These are phyloP conservation scores for Saccharomycopsis hybrid DNA, from an alignment of 1,139 yeast genomes.

Conservation along the genomic window DNA sequence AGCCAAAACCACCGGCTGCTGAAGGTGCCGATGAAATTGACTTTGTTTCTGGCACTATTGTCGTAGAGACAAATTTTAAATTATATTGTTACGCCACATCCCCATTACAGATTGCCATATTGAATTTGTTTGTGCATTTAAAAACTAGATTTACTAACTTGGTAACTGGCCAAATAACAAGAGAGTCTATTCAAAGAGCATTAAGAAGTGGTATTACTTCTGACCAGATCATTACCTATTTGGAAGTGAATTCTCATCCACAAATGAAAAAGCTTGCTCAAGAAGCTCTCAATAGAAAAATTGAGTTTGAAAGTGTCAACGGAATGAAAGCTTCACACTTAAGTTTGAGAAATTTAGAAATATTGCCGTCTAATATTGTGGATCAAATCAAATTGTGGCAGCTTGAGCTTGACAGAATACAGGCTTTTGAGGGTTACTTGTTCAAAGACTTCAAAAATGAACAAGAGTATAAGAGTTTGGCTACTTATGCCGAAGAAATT, in stretches of 20 bases:
- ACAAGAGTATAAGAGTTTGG: slow-evolving; percentile 67
- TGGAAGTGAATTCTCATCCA: slow-evolving; percentile 91
- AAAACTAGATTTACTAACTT: slow-evolving; percentile 82
- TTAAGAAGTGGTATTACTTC: slow-evolving; percentile 87
- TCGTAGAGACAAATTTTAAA: slow-evolving; percentile 90
- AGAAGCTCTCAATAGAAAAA: slow-evolving; percentile 56
- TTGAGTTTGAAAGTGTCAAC: slow-evolving; percentile 41
- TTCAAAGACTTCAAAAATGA: slow-evolving; percentile 79
- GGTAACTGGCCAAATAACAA: slow-evolving; percentile 89
- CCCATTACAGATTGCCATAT: slow-evolving; percentile 89
- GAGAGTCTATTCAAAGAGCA: slow-evolving; percentile 86
- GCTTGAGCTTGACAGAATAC: slow-evolving; percentile 86
- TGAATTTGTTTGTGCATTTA: slow-evolving; percentile 80
- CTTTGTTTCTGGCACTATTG: slow-evolving; percentile 54
- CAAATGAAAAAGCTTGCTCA: slow-evolving; percentile 76
- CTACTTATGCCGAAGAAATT: slow-evolving; percentile 78
- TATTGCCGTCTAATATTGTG: slow-evolving; percentile 90
- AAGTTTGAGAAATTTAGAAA: slow-evolving; percentile 47
- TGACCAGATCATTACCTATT: slow-evolving; percentile 83
- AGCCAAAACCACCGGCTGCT: slow-evolving; percentile 16
- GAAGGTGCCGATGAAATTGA: slow-evolving; percentile 28
- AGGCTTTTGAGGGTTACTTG: slow-evolving; percentile 79
- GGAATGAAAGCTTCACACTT: slow-evolving; percentile 34
- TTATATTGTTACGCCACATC: slow-evolving; percentile 91
- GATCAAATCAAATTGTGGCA: slow-evolving; percentile 97